Evolutionary conservation across 2,329 filamentous ascomycete species (phyloP).

Genomic region (Botrytis squamosa): DNA sequence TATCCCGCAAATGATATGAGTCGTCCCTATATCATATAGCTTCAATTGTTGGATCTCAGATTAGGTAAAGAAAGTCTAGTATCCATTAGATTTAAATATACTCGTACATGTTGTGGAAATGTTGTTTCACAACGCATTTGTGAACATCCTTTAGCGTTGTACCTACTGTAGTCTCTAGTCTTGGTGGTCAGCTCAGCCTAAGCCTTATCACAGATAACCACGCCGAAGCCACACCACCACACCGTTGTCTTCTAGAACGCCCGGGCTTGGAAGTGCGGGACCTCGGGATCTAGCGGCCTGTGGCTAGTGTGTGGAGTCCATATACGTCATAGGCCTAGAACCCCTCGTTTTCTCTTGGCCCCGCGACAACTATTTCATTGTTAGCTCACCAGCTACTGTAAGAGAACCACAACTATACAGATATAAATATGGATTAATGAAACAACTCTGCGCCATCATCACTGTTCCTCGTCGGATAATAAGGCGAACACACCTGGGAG

Average conservation of each 20-base stretch:
- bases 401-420: not conserved
- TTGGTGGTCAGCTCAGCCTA: not conserved
- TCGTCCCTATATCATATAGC: not conserved
- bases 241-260: not conserved
- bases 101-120: not conserved
- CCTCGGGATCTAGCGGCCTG: not conserved
- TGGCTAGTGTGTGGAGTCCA: not conserved
- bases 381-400: not conserved
- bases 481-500: not conserved
- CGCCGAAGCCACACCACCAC: not conserved
- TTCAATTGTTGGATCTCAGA: no score
- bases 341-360: not conserved
- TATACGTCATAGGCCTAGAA: not conserved
- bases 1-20: not conserved
- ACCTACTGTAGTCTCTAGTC: not conserved
- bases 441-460: no score
- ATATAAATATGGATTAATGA: not conserved
- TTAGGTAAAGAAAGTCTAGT: not conserved
- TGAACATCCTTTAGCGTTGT: not conserved
- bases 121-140: not conserved
- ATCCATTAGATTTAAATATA: not conserved
- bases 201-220: not conserved
- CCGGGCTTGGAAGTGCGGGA: no score
- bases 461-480: not conserved
- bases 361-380: not conserved